Percentiles rank a stretch among this genome's conserved stretches.
Evolutionary conservation across 1,284 basidiomycete genomes (phyloP).

Genomic region (Leccinum angustisporum): DNA sequence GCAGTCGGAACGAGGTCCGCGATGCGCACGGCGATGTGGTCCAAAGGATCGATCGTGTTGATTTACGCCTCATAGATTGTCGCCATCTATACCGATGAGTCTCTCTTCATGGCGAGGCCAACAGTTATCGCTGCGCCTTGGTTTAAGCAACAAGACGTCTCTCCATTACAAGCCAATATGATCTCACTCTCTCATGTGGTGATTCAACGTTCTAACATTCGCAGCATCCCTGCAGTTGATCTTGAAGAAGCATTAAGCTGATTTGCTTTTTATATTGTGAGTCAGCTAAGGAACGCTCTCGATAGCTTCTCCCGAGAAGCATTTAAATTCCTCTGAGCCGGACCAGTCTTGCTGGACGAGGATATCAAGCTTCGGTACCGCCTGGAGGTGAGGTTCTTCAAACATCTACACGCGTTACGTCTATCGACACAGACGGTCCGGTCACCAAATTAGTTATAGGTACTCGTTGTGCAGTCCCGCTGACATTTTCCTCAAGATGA

Average conservation of each 20-base stretch:
- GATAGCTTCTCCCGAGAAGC: neutral
- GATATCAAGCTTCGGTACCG: neutral
- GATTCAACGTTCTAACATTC: neutral
- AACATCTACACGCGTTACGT: neutral
- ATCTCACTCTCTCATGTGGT: neutral
- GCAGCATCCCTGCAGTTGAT: neutral
- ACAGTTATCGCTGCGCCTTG: neutral
- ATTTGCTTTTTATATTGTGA: neutral
- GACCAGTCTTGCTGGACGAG: neutral
- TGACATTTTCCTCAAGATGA: neutral
- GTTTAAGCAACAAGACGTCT: neutral
- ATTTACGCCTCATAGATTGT: neutral
- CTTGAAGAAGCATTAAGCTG: neutral
- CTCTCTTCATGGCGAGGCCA: neutral
- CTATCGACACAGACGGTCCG: neutral
- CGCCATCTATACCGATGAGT: neutral
- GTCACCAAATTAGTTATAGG: neutral
- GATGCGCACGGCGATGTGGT: neutral
- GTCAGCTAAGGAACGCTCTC: neutral
- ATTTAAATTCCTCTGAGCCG: neutral
- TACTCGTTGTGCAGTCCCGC: neutral
- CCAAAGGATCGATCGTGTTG: slow-evolving; percentile 8
- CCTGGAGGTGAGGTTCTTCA: neutral
- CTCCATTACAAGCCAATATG: neutral
- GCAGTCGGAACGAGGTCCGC: slow-evolving; percentile 2